Evolutionary conservation across 2,329 filamentous ascomycete species (phyloP).

Genomic region (Neurospora sp.): DNA sequence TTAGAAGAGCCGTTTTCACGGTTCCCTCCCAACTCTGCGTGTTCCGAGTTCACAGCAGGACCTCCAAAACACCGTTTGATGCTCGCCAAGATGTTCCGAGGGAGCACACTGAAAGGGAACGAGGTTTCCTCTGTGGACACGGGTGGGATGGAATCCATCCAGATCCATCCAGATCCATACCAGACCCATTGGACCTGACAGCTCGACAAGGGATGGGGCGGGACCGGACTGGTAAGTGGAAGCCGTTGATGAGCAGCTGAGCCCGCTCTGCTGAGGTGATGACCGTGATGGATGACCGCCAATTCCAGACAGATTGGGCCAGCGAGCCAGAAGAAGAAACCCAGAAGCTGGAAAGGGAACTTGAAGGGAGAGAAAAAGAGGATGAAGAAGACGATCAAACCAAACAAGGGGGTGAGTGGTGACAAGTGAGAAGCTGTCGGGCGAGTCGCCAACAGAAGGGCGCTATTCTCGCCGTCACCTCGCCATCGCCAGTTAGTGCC

Average conservation of each 20-base stretch:
- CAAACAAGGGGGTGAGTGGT: background rate
- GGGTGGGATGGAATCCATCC: background rate
- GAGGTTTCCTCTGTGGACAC: background rate
- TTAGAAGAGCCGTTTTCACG: background rate
- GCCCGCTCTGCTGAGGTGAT: background rate
- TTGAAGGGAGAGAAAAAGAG: background rate
- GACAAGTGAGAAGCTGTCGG: background rate
- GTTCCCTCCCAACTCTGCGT: background rate
- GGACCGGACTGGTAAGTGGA: background rate
- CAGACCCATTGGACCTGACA: background rate
- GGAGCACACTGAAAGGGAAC: background rate
- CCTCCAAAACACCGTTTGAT: background rate
- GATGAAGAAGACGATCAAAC: background rate
- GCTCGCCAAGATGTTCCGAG: background rate
- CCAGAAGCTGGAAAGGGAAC: background rate
- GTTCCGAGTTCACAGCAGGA: background rate
- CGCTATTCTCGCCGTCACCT: conserved; percentile 11
- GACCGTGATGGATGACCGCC: background rate
- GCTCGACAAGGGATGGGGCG: background rate
- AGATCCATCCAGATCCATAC: background rate
- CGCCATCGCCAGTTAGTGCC: conserved; percentile 12
- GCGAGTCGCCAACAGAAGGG: conserved; percentile 36
- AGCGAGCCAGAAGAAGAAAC: background rate
- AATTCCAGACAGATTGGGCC: background rate
- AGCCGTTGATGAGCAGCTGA: background rate